These are phyloP conservation scores for Verticillium dahliae DNA, from an alignment of 2,329 filamentous ascomycete genomes.

Conservation along the genomic window DNA sequence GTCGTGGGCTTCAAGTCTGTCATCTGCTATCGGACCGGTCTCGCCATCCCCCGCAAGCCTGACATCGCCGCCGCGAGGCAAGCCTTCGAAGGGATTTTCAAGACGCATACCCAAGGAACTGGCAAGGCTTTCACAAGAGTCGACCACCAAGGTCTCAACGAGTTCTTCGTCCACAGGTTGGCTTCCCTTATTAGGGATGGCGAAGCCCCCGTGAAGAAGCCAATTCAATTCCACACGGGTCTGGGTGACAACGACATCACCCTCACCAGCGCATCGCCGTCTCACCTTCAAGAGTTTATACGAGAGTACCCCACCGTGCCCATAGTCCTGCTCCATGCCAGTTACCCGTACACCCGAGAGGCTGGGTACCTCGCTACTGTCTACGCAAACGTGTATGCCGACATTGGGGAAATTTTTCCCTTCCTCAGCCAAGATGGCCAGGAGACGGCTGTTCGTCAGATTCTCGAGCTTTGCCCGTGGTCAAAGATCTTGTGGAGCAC, in stretches of 20 bases:
- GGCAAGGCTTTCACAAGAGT: slow-evolving; percentile 42
- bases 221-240: slow-evolving; percentile 78
- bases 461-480: slow-evolving; percentile 67
- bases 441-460: slow-evolving; percentile 61
- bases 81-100: slow-evolving; percentile 30
- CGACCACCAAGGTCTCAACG: slow-evolving; percentile 59
- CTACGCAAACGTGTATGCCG: slow-evolving; percentile 74
- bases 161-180: slow-evolving; percentile 59
- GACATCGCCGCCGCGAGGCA: slow-evolving; percentile 33
- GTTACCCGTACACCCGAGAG: slow-evolving; percentile 76
- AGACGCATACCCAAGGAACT: slow-evolving; percentile 12
- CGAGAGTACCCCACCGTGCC: slow-evolving; percentile 61
- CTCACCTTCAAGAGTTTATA: slow-evolving; percentile 69
- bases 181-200: slow-evolving; percentile 50
- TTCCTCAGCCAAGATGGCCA: slow-evolving; percentile 72
- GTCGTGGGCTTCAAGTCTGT: slow-evolving; percentile 80
- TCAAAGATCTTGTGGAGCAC: slow-evolving; percentile 76
- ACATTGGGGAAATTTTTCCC: slow-evolving; percentile 78
- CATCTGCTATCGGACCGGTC: slow-evolving; percentile 73
- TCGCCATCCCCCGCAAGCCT: slow-evolving; percentile 47
- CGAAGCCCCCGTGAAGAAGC: slow-evolving; percentile 49
- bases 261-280: slow-evolving; percentile 63
- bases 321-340: slow-evolving; percentile 72
- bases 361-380: slow-evolving; percentile 71
- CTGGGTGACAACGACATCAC: slow-evolving; percentile 75